phyloP scores from a whole-genome alignment of 108 stramenopile species.

The Cyclotella baltica region DNA sequence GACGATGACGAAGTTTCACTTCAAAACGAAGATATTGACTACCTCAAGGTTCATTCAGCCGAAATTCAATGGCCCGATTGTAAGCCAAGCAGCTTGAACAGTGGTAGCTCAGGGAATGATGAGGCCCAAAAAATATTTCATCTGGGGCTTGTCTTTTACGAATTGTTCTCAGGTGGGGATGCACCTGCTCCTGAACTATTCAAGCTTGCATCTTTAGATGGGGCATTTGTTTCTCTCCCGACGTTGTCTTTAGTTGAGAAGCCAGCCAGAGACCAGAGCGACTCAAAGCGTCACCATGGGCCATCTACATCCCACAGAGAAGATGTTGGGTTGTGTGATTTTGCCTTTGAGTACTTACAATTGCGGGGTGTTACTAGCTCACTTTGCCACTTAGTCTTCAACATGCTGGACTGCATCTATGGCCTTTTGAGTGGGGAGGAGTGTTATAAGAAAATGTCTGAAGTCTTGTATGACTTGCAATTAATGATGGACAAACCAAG shows the following conservation, averaged over 20 bases:
- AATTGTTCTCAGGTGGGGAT: not conserved
- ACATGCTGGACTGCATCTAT: not conserved
- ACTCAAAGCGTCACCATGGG: not conserved
- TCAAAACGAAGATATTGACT: not conserved
- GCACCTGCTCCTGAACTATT: not conserved
- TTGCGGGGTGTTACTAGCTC: not conserved
- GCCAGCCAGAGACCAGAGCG: not conserved
- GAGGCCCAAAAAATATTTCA: not conserved
- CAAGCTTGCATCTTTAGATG: not conserved
- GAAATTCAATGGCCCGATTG: not conserved
- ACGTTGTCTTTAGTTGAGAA: not conserved
- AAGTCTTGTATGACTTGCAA: not conserved
- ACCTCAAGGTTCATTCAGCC: not conserved
- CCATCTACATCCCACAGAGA: not conserved
- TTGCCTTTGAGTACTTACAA: not conserved
- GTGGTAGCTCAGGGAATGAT: not conserved
- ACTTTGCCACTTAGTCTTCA: not conserved
- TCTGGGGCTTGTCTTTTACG: not conserved
- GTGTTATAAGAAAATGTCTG: not conserved
- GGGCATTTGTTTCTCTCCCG: not conserved
- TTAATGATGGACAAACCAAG: not conserved
- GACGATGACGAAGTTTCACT: not conserved
- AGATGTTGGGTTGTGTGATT: not conserved
- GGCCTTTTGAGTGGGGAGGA: not conserved
- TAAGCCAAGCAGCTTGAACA: not conserved